A percentile compares a stretch with the other conserved stretches of the same genome.
These are phyloP conservation scores for Raddia guianensis DNA, from an alignment of 176 grass and related monocot genomes.

Conservation along the genomic window DNA sequence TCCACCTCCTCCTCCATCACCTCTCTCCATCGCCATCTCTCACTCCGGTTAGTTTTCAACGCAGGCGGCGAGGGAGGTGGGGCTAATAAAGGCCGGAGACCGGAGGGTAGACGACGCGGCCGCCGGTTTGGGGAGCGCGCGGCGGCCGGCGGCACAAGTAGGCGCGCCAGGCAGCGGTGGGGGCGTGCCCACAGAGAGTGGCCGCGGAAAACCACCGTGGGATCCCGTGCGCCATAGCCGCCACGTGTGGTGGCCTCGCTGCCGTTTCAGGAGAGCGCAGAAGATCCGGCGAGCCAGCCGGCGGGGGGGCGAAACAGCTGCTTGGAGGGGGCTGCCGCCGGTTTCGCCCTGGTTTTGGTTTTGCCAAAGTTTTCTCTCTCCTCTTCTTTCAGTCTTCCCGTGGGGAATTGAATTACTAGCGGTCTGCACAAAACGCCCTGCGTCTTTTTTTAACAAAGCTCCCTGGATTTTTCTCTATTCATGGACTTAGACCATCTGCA, in stretches of 20 bases:
- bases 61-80: not conserved
- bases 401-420: not conserved
- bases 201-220: slow-evolving; percentile 32
- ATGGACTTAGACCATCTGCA: too few species aligned
- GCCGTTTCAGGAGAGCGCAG: not conserved
- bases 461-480: too few species aligned
- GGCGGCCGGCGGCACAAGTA: slow-evolving; percentile 18
- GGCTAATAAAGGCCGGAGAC: not conserved
- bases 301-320: slow-evolving; percentile 34
- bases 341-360: slow-evolving; percentile 17
- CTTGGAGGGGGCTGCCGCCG: not conserved
- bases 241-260: not conserved
- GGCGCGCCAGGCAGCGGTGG: not conserved
- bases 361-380: not conserved
- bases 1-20: slow-evolving; percentile 15
- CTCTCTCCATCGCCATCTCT: slow-evolving; percentile 39
- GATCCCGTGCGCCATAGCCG: slow-evolving; percentile 33
- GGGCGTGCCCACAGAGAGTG: slow-evolving; percentile 30
- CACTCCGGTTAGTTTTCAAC: not conserved
- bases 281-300: not conserved
- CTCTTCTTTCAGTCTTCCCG: not conserved
- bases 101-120: slow-evolving; percentile 4
- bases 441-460: not conserved
- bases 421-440: not conserved
- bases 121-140: slow-evolving; percentile 39